phyloP scores from a whole-genome alignment of 495 filamentous ascomycete species.

The Aspergillus cavernicola region DNA sequence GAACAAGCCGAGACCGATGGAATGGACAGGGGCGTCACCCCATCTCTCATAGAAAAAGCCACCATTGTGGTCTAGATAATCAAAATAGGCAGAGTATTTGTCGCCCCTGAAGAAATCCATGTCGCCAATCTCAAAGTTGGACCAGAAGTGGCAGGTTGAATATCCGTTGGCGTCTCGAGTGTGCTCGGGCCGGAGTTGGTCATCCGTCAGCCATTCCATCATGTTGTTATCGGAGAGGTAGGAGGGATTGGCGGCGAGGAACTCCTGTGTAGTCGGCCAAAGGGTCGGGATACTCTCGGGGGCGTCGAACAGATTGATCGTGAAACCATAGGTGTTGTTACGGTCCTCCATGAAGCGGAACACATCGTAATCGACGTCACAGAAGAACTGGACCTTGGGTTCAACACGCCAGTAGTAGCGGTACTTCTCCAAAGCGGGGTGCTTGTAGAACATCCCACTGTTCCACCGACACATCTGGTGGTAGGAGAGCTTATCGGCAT shows the following conservation, averaged over 20 bases:
- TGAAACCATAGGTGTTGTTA: conserved; percentile 98
- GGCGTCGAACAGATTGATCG: conserved; percentile 93
- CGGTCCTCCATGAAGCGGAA: conserved; percentile 97
- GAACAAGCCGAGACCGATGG: conserved; percentile 89
- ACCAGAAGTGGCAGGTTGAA: conserved; percentile 99
- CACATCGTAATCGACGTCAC: conserved; percentile 96
- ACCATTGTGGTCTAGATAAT: conserved; percentile 88
- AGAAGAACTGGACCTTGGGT: conserved; percentile 99
- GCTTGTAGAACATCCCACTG: conserved; percentile 94
- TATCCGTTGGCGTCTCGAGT: conserved; percentile 80
- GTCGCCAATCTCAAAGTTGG: conserved; percentile 97
- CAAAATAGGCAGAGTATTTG: conserved; percentile 92
- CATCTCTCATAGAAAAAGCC: conserved; percentile 99
- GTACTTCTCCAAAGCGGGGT: conserved; percentile 75
- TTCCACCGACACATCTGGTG: conserved; percentile 99
- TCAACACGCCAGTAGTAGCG: conserved; percentile 99
- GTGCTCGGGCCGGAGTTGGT: conserved; percentile 70
- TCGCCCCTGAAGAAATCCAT: conserved; percentile 92
- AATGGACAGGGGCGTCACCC: conserved; percentile 98
- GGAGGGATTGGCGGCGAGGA: conserved; percentile 79
- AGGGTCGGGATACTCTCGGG: conserved; percentile 79
- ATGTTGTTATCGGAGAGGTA: conserved; percentile 82
- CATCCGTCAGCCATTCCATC: conserved; percentile 81
- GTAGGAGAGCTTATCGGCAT: conserved; percentile 82
- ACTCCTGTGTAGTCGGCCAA: conserved; percentile 94